A percentile compares a stretch with the other conserved stretches of the same genome.
phyloP scores from a whole-genome alignment of 2,329 filamentous ascomycete species.

The Elsinoe necatrix region DNA sequence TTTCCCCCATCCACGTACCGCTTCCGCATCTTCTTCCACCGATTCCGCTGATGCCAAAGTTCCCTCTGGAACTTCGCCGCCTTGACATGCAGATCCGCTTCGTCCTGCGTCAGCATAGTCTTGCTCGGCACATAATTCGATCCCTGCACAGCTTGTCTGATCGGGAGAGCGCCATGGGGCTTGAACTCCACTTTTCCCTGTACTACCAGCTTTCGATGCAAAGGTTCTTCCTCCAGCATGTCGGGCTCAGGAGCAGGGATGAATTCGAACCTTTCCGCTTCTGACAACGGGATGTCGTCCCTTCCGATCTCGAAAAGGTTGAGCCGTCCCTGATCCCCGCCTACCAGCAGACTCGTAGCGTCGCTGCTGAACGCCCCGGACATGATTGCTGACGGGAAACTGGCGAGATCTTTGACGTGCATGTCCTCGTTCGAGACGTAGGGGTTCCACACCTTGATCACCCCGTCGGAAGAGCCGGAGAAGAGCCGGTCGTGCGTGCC shows the following conservation, averaged over 20 bases:
- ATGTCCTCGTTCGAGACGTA: constrained; percentile 43
- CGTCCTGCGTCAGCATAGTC: background rate
- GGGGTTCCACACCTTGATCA: constrained; percentile 53
- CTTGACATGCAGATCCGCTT: background rate
- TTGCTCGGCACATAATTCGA: constrained; percentile 28
- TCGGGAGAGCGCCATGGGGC: constrained; percentile 36
- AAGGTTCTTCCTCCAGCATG: constrained; percentile 15
- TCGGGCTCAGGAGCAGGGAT: constrained; percentile 6
- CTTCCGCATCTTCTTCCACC: constrained; percentile 11
- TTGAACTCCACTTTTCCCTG: constrained; percentile 29
- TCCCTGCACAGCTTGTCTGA: constrained; percentile 40
- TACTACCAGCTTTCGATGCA: constrained; percentile 25
- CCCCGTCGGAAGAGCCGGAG: constrained; percentile 53
- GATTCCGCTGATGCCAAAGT: constrained; percentile 7
- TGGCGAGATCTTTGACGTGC: constrained; percentile 43
- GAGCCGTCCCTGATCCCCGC: constrained; percentile 48
- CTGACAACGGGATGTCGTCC: constrained; percentile 26
- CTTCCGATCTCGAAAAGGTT: constrained; percentile 42
- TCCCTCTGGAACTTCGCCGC: constrained; percentile 7
- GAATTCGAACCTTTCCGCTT: constrained; percentile 27
- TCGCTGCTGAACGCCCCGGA: constrained; percentile 50
- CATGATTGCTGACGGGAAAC: constrained; percentile 47
- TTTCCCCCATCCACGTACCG: background rate
- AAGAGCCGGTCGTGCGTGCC: constrained; percentile 44
- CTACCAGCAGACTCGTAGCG: constrained; percentile 47